phyloP scores from a whole-genome alignment of 768 basidiomycete genomes.

The Lentinus tigrinus region DNA sequence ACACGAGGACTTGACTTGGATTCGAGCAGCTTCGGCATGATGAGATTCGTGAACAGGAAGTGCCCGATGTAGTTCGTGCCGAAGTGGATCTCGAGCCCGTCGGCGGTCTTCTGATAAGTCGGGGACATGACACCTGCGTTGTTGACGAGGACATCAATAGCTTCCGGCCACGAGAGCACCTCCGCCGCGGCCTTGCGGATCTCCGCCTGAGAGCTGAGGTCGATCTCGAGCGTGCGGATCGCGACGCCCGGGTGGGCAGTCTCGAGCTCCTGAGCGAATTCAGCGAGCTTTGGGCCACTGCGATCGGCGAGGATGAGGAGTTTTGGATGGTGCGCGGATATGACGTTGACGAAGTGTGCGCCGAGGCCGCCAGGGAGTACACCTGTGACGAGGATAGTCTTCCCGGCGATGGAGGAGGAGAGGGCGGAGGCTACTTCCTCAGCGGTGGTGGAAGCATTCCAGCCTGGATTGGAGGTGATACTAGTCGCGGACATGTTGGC shows the following conservation, averaged over 20 bases:
- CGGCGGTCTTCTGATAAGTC: constrained; percentile 27
- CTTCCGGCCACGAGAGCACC: neutral
- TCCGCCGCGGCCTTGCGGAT: neutral
- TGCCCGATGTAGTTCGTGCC: constrained; percentile 50
- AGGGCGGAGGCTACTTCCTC: neutral
- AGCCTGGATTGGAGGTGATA: neutral
- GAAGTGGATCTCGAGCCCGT: constrained; percentile 53
- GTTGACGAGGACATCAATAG: neutral
- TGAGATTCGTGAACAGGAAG: neutral
- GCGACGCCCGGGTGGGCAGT: neutral
- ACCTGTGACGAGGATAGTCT: neutral
- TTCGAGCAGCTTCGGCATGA: neutral
- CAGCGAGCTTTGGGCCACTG: neutral
- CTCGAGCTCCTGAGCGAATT: neutral
- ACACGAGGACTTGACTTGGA: neutral
- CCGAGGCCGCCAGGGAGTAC: neutral
- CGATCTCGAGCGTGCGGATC: neutral
- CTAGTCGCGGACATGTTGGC: neutral
- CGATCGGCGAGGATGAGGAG: neutral
- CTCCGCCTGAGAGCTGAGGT: neutral
- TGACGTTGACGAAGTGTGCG: neutral
- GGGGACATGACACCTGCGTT: neutral
- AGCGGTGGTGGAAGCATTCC: neutral
- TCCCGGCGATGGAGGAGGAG: neutral
- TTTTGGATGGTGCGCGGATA: neutral